These are phyloP conservation scores for Ceratobasidium theobromae DNA, from an alignment of 1,284 basidiomycete species.

Conservation along the genomic window DNA sequence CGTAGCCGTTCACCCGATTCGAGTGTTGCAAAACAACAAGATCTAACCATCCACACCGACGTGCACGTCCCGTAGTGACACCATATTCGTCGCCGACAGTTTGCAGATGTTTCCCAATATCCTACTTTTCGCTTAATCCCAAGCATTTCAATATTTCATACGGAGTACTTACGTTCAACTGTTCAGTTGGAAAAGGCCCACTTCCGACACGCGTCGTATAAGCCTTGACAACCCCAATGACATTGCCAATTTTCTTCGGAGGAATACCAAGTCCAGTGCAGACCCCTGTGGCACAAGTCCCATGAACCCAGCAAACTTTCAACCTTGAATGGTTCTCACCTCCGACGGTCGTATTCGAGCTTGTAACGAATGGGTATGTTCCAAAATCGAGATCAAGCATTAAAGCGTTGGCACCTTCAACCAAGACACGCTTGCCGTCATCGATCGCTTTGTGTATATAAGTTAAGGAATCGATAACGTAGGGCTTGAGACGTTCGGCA, in stretches of 20 bases:
- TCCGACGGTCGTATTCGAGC: conserved; percentile 88
- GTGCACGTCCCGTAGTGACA: conserved; percentile 85
- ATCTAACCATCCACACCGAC: conserved; percentile 97
- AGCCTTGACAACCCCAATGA: conserved; percentile 94
- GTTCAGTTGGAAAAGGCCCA: conserved; percentile 96
- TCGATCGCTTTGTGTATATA: conserved; percentile 82
- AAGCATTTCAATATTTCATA: not conserved
- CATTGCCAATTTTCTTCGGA: conserved; percentile 79
- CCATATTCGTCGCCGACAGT: conserved; percentile 94
- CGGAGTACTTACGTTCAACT: conserved; percentile 68
- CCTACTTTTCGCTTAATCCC: conserved; percentile 48
- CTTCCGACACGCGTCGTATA: conserved; percentile 98
- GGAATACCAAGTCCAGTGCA: conserved; percentile 96
- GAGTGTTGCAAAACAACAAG: conserved; percentile 94
- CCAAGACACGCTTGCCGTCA: conserved; percentile 76
- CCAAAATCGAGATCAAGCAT: conserved; percentile 99
- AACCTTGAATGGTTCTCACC: conserved; percentile 43
- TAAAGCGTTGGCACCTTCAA: conserved; percentile 96
- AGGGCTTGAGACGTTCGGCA: conserved; percentile 83
- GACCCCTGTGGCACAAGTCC: conserved; percentile 54
- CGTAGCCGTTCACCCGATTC: conserved; percentile 94
- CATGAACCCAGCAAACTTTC: conserved; percentile 32
- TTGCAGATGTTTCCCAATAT: conserved; percentile 84
- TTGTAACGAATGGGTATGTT: conserved; percentile 97
- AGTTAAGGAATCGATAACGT: conserved; percentile 84